Evolutionary conservation across 768 basidiomycete genomes (phyloP).

Genomic region (Termitomyces sp.): DNA sequence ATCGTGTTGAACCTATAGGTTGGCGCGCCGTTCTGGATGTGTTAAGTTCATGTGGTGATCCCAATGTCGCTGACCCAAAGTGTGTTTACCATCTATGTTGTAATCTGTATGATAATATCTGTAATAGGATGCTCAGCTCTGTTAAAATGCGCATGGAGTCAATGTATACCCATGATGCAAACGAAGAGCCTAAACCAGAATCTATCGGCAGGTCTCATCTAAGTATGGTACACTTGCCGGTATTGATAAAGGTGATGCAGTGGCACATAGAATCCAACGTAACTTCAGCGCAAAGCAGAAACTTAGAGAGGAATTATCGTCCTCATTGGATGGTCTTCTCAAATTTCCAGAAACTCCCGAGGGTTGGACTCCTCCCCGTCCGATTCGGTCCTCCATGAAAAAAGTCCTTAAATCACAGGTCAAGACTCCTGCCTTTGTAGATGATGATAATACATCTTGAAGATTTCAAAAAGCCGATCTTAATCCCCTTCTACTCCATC

Average conservation of each 20-base stretch:
- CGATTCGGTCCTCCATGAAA: neutral
- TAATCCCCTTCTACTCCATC: neutral
- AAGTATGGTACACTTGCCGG: neutral
- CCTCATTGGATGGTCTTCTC: slow-evolving; percentile 5
- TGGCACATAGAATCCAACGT: slow-evolving; percentile 5
- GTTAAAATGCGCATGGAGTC: slow-evolving; percentile 17
- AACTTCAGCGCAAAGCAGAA: slow-evolving; percentile 8
- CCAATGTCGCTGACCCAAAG: slow-evolving; percentile 28
- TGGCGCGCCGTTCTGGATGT: slow-evolving; percentile 63
- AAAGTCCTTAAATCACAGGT: neutral
- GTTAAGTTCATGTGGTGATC: slow-evolving; percentile 35
- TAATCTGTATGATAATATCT: slow-evolving; percentile 1
- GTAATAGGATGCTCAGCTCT: slow-evolving; percentile 15
- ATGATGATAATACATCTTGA: neutral
- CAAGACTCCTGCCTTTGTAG: neutral
- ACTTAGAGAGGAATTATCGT: slow-evolving; percentile 2
- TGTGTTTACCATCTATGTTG: slow-evolving; percentile 19
- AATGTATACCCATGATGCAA: neutral
- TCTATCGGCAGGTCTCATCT: slow-evolving; percentile 7
- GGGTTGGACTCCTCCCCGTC: neutral
- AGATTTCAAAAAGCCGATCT: neutral
- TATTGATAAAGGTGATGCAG: slow-evolving; percentile 8
- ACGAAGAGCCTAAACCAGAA: neutral
- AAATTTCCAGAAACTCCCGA: slow-evolving; percentile 1
- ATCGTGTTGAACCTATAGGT: slow-evolving; percentile 52